Evolutionary conservation across 805 yeast genomes (phyloP).

Genomic region (Yamadazyma sp.): DNA sequence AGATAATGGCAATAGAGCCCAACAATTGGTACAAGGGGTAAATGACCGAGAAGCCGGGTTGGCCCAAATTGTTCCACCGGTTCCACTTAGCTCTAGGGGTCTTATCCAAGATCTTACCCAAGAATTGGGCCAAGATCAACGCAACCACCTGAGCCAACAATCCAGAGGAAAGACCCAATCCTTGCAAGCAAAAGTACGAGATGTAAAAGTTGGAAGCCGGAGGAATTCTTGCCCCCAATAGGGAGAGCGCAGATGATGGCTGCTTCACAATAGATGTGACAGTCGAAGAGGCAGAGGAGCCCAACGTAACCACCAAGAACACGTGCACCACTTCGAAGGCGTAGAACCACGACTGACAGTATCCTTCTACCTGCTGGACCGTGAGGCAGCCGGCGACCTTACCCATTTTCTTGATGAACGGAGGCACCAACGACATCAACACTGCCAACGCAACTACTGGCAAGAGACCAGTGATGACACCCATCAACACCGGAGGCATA

Average conservation of each 20-base stretch:
- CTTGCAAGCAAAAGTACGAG: conserved; percentile 76
- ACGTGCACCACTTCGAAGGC: conserved; percentile 91
- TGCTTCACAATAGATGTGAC: conserved; percentile 64
- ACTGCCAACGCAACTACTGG: conserved; percentile 67
- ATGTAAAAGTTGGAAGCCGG: conserved; percentile 90
- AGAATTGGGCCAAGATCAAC: conserved; percentile 65
- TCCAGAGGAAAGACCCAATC: conserved; percentile 76
- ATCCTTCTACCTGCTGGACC: conserved; percentile 67
- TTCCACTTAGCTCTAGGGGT: conserved; percentile 94
- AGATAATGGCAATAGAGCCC: conserved; percentile 69
- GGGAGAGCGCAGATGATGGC: conserved; percentile 69
- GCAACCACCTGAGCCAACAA: conserved; percentile 72
- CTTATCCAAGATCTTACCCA: conserved; percentile 70
- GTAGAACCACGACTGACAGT: conserved; percentile 85
- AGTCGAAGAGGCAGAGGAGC: conserved; percentile 82
- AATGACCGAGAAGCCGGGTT: conserved; percentile 76
- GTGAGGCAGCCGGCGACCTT: conserved; percentile 71
- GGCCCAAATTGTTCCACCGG: conserved; percentile 61
- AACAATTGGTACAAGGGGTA: conserved; percentile 79
- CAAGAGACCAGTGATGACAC: conserved; percentile 64
- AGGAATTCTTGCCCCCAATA: conserved; percentile 78
- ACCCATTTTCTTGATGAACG: conserved; percentile 67
- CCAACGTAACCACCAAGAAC: conserved; percentile 77
- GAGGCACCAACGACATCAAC: conserved; percentile 67
- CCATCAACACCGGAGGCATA: conserved; percentile 54